Percentiles rank a stretch among this genome's conserved stretches.
phyloP scores from a whole-genome alignment of 208 protist species.

The Trypanosoma conorhini region DNA sequence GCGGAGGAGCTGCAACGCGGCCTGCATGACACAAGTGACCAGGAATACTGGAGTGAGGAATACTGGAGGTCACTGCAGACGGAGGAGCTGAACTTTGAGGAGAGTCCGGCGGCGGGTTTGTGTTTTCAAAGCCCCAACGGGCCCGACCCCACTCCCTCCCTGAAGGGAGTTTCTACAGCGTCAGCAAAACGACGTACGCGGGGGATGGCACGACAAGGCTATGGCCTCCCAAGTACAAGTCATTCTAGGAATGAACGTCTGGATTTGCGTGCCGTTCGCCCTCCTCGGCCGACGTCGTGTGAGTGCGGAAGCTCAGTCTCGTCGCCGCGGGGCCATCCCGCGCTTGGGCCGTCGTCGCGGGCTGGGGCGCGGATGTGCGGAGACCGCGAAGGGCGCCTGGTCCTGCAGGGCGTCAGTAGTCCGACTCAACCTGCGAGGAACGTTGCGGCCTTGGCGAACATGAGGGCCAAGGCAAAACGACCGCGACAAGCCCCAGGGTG shows the following conservation, averaged over 20 bases:
- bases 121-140: background rate
- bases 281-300: background rate
- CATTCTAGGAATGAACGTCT: background rate
- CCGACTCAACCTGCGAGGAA: background rate
- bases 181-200: background rate
- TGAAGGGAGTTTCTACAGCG: background rate
- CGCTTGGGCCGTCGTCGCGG: background rate
- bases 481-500: background rate
- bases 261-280: background rate
- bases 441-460: background rate
- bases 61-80: constrained; percentile 54
- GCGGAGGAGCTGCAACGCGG: constrained; percentile 36
- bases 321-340: background rate
- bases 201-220: background rate
- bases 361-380: background rate
- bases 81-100: background rate
- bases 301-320: background rate
- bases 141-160: background rate
- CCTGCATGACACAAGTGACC: constrained; percentile 27
- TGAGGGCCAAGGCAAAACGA: background rate
- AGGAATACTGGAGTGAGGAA: constrained; percentile 65
- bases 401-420: background rate
- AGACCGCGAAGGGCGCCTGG: background rate
- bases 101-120: background rate
- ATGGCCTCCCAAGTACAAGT: background rate